phyloP scores from a whole-genome alignment of 2,329 filamentous ascomycete genomes.

The Colletotrichum sp. region DNA sequence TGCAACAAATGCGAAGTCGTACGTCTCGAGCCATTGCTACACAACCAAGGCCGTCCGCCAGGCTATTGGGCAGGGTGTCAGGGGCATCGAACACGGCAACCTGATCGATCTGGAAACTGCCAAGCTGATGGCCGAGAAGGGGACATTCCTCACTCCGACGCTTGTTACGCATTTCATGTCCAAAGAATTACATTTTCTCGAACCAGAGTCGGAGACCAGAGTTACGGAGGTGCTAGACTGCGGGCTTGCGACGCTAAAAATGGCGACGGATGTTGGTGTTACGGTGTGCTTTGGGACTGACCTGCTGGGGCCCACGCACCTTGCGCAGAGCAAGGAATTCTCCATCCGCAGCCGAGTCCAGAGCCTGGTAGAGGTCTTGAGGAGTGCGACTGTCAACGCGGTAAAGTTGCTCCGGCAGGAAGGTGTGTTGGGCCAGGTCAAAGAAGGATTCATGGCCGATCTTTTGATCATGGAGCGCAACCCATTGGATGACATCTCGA shows the following conservation, averaged over 20 bases:
- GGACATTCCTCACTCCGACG: neutral
- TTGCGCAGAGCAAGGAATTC: neutral
- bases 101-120: neutral
- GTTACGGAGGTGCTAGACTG: neutral
- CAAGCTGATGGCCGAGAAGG: neutral
- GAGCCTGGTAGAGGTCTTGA: neutral
- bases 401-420: neutral
- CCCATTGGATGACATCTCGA: constrained; percentile 56
- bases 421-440: constrained; percentile 40
- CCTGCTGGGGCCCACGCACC: neutral
- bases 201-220: neutral
- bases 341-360: neutral
- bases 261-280: neutral
- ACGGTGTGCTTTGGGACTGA: neutral
- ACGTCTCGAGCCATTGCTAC: constrained; percentile 54
- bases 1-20: constrained; percentile 51
- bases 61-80: neutral
- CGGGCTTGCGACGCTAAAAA: neutral
- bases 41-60: neutral
- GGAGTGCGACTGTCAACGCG: neutral
- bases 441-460: constrained; percentile 55
- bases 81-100: neutral
- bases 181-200: neutral
- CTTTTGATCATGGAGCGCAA: constrained; percentile 55
- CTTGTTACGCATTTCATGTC: neutral